Evolutionary conservation across 345 rosid species (phyloP).

Genomic region (Rhizophora mangle): DNA sequence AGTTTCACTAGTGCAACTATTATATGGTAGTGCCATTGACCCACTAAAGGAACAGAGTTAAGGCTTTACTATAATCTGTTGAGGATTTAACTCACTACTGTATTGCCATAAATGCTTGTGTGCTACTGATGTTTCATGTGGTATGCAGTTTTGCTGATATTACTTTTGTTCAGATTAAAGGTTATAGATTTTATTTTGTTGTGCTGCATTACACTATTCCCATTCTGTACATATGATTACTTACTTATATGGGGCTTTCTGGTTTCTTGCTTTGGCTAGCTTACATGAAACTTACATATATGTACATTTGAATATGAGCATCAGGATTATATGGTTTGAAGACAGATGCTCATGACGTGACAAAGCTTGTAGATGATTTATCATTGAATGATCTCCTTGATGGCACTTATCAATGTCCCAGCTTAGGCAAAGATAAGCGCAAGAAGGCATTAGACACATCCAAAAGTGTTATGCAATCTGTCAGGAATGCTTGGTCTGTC

Average conservation of each 20-base stretch:
- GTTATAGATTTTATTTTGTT: not conserved
- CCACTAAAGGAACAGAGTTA: too few relatives aligned
- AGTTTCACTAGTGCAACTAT: too few relatives aligned
- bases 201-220: not conserved
- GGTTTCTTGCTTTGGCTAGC: constrained; percentile 5
- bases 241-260: not conserved
- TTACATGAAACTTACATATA: constrained; percentile 6
- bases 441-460: constrained; percentile 42
- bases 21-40: too few relatives aligned
- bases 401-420: constrained; percentile 58
- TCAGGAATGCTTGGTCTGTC: constrained; percentile 63
- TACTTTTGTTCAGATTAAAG: too few relatives aligned
- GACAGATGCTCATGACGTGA: constrained; percentile 62
- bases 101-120: too few relatives aligned
- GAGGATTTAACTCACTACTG: too few relatives aligned
- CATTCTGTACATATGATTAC: not conserved
- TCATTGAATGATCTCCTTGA: constrained; percentile 75
- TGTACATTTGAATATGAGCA: constrained; percentile 24
- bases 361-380: constrained; percentile 67
- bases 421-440: constrained; percentile 58
- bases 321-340: constrained; percentile 86
- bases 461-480: constrained; percentile 47
- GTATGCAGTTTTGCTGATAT: too few relatives aligned
- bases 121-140: too few relatives aligned
- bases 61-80: too few relatives aligned